These are phyloP conservation scores for Pleoardoris graminearum DNA, from an alignment of 2,329 filamentous ascomycete species.

Conservation along the genomic window DNA sequence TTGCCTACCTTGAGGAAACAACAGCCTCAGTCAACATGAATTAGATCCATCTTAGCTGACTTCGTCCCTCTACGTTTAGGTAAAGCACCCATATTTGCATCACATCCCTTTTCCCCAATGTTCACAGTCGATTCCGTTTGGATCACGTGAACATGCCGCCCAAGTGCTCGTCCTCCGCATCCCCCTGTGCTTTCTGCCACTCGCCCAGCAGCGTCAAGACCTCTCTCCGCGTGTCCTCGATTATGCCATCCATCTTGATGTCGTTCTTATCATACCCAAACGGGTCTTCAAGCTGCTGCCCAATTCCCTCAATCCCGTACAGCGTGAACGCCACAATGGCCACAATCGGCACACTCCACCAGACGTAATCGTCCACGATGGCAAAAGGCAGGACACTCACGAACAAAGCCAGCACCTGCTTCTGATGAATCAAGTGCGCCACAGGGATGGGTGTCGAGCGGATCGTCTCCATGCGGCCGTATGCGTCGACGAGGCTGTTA, in stretches of 20 bases:
- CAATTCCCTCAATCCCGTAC: slow-evolving; percentile 67
- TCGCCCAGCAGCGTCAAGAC: slow-evolving; percentile 61
- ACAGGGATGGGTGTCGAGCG: slow-evolving; percentile 66
- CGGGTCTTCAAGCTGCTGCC: slow-evolving; percentile 66
- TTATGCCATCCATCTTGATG: slow-evolving; percentile 69
- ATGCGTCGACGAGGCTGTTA: slow-evolving; percentile 60
- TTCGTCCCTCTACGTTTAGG: no score
- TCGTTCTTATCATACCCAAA: slow-evolving; percentile 69
- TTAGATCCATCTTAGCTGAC: no score
- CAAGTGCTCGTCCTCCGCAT: slow-evolving; percentile 23
- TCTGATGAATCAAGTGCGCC: slow-evolving; percentile 67
- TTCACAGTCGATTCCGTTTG: no score
- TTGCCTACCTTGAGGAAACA: no score
- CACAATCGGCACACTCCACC: slow-evolving; percentile 64
- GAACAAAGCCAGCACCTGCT: slow-evolving; percentile 66
- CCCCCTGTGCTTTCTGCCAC: slow-evolving; percentile 53
- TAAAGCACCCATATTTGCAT: no score
- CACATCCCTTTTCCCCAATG: no score
- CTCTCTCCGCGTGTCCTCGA: slow-evolving; percentile 63
- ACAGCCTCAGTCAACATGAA: no score
- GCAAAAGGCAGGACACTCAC: slow-evolving; percentile 64
- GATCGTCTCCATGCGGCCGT: slow-evolving; percentile 68
- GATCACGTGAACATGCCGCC: slow-evolving; percentile 41
- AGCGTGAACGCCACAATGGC: slow-evolving; percentile 65
- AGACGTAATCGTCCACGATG: slow-evolving; percentile 64